A percentile compares a stretch with the other conserved stretches of the same genome.
These are phyloP conservation scores for Ceratobasidium sp. DNA, from an alignment of 1,284 basidiomycete genomes.

Conservation along the genomic window DNA sequence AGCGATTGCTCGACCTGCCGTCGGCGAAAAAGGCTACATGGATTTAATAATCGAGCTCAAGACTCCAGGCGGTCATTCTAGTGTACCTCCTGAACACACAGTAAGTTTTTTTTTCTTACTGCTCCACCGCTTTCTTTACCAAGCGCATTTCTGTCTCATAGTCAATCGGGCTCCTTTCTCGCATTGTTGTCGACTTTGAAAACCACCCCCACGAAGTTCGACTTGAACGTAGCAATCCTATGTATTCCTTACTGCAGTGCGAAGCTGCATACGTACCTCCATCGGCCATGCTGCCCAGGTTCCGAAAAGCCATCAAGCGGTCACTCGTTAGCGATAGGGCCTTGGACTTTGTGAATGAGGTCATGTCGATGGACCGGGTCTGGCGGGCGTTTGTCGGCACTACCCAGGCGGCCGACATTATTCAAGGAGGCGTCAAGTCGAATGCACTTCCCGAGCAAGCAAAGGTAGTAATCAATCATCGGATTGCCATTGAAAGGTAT, in stretches of 20 bases:
- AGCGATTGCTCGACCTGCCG: slow-evolving; percentile 57
- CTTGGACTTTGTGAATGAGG: slow-evolving; percentile 54
- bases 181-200: slow-evolving; percentile 66
- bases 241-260: slow-evolving; percentile 58
- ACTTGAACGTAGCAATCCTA: slow-evolving; percentile 57
- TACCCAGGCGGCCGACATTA: slow-evolving; percentile 75
- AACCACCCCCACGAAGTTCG: slow-evolving; percentile 58
- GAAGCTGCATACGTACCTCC: slow-evolving; percentile 60
- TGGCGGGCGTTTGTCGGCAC: slow-evolving; percentile 64
- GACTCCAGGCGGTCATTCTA: slow-evolving; percentile 49
- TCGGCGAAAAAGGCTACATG: slow-evolving; percentile 58
- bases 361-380: slow-evolving; percentile 38
- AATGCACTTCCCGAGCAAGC: slow-evolving; percentile 70
- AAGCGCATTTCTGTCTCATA: neutral
- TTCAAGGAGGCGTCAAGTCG: slow-evolving; percentile 73
- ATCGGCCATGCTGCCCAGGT: slow-evolving; percentile 52
- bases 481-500: slow-evolving; percentile 65
- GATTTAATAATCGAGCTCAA: slow-evolving; percentile 47
- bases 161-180: slow-evolving; percentile 68
- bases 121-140: neutral
- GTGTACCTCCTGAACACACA: slow-evolving; percentile 46
- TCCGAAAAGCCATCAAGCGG: slow-evolving; percentile 57
- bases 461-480: slow-evolving; percentile 67
- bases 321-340: slow-evolving; percentile 51
- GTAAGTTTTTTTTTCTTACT: neutral